Base-by-base conservation (phyloP, 768 basidiomycete genomes). In the Rhodosporidiobolus odoratus region DNA sequence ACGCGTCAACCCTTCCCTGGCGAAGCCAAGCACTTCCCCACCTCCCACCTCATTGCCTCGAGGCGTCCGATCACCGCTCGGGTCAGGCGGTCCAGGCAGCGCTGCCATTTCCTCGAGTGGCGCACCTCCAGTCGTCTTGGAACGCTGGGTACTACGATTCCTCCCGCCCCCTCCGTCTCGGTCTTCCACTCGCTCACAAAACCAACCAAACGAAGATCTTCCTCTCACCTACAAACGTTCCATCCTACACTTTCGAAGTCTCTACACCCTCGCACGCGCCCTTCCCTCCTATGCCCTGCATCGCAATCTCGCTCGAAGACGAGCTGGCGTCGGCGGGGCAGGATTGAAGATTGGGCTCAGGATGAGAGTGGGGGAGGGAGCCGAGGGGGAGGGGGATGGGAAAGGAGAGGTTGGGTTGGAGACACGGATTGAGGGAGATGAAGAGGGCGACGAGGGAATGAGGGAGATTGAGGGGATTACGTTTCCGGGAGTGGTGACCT, bases 191-290 rank as follows among this genome's bases (percentile, higher is more conserved):
- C 21, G 62, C n/a, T 35, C 32, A n/a, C 4, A 47, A 6, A 23
- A 37, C 7, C 30, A 63, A 9, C 65, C 47, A 45, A n/a, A n/a
- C n/a, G n/a, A n/a, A n/a, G 72, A 75, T 16, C 65, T 77, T 54
- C 69, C 72, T 17, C 41, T 62, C 40, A 19, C 58, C 56, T 78
- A 78, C 73, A 78, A 78, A 47, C 76, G 72, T 37, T 70, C 75
- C 58, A 77, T 78, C 56, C 48, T 75, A 17, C 70, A 74, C 40
- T 77, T 77, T 40, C 58, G 76, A 3, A 53, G 74, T 3, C 63
- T 76, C 10, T 77, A 54, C 62, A 62, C 76, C 3, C 72, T 77
- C 56, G 41, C 63, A 5, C 65, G 72, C 9, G 47, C 66, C 0
- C 48, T 77, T 34, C 77, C 77, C 0, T 61, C 71, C 1, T 73